Evolutionary conservation across 805 yeast genomes (phyloP).

Genomic region (Yarrowia hollandica): DNA sequence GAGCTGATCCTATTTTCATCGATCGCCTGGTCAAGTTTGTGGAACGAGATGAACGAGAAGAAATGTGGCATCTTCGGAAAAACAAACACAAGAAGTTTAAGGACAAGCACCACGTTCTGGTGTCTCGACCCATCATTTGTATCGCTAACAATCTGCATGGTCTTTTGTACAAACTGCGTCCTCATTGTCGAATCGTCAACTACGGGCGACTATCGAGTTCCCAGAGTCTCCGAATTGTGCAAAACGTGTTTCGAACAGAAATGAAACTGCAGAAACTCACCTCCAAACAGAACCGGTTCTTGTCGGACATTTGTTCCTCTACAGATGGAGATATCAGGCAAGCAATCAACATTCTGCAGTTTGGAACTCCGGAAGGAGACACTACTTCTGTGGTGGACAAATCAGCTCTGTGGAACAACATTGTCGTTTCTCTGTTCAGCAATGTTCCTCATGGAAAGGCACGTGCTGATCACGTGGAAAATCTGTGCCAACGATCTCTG

Average conservation of each 20-base stretch:
- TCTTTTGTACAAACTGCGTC: slow-evolving; percentile 71
- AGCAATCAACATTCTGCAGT: slow-evolving; percentile 80
- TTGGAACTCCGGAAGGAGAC: slow-evolving; percentile 38
- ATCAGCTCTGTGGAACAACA: slow-evolving; percentile 3
- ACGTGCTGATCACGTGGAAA: not conserved
- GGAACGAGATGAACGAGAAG: slow-evolving; percentile 61
- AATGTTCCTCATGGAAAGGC: not conserved
- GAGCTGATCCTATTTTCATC: slow-evolving; percentile 61
- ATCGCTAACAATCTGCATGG: slow-evolving; percentile 85
- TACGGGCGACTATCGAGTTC: slow-evolving; percentile 60
- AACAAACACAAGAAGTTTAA: slow-evolving; percentile 34
- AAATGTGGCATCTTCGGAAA: slow-evolving; percentile 42
- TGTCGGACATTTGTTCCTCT: slow-evolving; percentile 65
- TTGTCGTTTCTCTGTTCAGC: not conserved
- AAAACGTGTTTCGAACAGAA: slow-evolving; percentile 59
- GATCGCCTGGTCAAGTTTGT: slow-evolving; percentile 58
- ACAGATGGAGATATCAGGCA: slow-evolving; percentile 85
- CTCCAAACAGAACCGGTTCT: slow-evolving; percentile 34
- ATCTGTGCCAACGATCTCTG: not conserved
- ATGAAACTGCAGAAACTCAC: not conserved
- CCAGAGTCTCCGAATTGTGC: slow-evolving; percentile 50
- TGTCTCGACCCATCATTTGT: slow-evolving; percentile 85
- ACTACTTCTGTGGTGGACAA: not conserved
- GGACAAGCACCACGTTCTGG: slow-evolving; percentile 43
- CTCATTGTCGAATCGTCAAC: slow-evolving; percentile 66